Base-by-base conservation (phyloP, 2,329 filamentous ascomycete species). In the Ophiocordyceps camponoti-saundersi region DNA sequence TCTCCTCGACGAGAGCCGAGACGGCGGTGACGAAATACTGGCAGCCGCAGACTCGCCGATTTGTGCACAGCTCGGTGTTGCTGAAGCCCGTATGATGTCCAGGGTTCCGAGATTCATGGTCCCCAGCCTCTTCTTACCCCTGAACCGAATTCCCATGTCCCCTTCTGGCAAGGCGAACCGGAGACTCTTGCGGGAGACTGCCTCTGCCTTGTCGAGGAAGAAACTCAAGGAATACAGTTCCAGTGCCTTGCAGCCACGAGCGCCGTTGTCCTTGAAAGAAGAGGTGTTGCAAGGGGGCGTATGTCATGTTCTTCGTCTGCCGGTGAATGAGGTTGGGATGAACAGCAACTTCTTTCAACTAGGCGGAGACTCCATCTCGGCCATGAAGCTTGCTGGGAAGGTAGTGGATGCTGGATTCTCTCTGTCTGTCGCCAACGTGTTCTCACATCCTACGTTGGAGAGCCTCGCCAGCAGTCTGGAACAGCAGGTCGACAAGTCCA, bases 311-410 rank as follows among this genome's bases (percentile, higher is more conserved):
- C 45, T 48, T 4, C 3, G 30, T 4, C 34, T 46, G 36, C 15
- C 44, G 21, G 5, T 21, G 20, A n/a, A 23, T 1, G 44, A 48
- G 13, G 21, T 50, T 12, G 46, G 47, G 2, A 46, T 46, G 45
- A 36, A 50, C 15, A 44, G 46, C 34, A 48, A 49, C 34, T 52
- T 52, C 32, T 50, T 52, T n/a, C 46, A 46, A 3, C 32, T 49
- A 3, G 49, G 47, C 6, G 47, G 47, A 16, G 49, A 49, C 39
- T 49, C 47, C 10, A 48, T 82, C 15, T 36, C 39, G 12, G 49
- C 49, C 36, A 48, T 50, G 29, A 44, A 42, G 34, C 40, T 50
- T 6, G 48, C 34, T 15, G 44, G 44, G 3, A 15, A n/a, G 15
- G 26, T 44, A 3, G 22, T 29, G 26, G 44, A 46, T 5, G 11